A percentile compares a stretch with the other conserved stretches of the same genome.
These are phyloP conservation scores for thale cress (Arabidopsis thaliana) DNA, from an alignment of 345 rosid genomes.

Conservation along the genomic window TAIR10.1 NC_003076.8:26738501-26739000, in stretches of 20 bases:
- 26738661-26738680: constrained; percentile 92
- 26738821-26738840: constrained; percentile 95
- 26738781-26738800: constrained; percentile 70
- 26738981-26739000: constrained; percentile 30
- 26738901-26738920: constrained; percentile 78
- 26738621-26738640: constrained; percentile 80
- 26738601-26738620: constrained; percentile 87
- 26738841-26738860: constrained; percentile 82
- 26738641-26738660: constrained; percentile 95
- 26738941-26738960: constrained; percentile 93
- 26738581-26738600: constrained; percentile 89
- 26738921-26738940: constrained; percentile 80
- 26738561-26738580: constrained; percentile 81
- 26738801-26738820: constrained; percentile 93
- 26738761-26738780: background rate
- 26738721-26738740: background rate
- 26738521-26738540: constrained; percentile 83
- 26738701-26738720: constrained; percentile 96
- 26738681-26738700: constrained; percentile 90
- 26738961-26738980: constrained; percentile 82
- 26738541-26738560: constrained; percentile 92
- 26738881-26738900: constrained; percentile 76
- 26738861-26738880: constrained; percentile 85
- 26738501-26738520: constrained; percentile 91
- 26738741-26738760: constrained; percentile 4